A percentile compares a stretch with the other conserved stretches of the same genome.
Evolutionary conservation across 768 basidiomycete genomes (phyloP).

Genomic region (Tephrocybe rancida): DNA sequence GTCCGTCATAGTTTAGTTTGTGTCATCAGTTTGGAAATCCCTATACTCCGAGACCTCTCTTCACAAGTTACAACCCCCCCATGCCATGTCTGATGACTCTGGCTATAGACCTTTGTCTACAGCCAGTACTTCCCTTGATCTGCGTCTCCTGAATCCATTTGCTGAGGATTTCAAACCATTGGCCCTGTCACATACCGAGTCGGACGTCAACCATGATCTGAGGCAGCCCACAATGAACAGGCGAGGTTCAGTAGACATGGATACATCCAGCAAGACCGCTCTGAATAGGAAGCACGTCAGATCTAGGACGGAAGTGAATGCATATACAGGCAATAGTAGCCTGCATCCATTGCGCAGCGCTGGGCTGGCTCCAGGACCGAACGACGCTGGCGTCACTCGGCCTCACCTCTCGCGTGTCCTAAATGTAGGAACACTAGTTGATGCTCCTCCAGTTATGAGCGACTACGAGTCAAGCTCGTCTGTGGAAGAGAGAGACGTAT

Average conservation of each 20-base stretch:
- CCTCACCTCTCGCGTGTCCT: constrained; percentile 25
- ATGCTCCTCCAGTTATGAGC: constrained; percentile 23
- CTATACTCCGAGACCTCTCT: too few relatives aligned
- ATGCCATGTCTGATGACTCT: constrained; percentile 18
- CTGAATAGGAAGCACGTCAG: constrained; percentile 17
- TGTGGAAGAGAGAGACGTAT: constrained; percentile 51
- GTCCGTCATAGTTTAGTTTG: neutral
- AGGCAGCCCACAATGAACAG: neutral
- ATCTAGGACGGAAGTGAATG: constrained; percentile 23
- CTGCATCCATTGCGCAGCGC: constrained; percentile 30
- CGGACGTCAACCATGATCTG: neutral
- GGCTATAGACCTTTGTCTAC: constrained; percentile 13
- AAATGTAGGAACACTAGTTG: constrained; percentile 27
- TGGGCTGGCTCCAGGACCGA: constrained; percentile 21
- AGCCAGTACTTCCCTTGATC: constrained; percentile 11
- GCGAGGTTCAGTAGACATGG: neutral
- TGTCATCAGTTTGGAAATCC: neutral
- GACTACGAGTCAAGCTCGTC: constrained; percentile 12
- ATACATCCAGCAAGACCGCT: neutral
- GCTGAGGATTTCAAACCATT: constrained; percentile 5
- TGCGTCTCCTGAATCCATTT: constrained; percentile 15
- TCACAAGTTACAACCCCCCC: neutral
- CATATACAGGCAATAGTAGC: constrained; percentile 6
- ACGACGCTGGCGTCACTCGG: constrained; percentile 29
- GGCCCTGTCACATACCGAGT: neutral